phyloP scores from a whole-genome alignment of 306 rosid species.

The Crataegus laevigata region DNA sequence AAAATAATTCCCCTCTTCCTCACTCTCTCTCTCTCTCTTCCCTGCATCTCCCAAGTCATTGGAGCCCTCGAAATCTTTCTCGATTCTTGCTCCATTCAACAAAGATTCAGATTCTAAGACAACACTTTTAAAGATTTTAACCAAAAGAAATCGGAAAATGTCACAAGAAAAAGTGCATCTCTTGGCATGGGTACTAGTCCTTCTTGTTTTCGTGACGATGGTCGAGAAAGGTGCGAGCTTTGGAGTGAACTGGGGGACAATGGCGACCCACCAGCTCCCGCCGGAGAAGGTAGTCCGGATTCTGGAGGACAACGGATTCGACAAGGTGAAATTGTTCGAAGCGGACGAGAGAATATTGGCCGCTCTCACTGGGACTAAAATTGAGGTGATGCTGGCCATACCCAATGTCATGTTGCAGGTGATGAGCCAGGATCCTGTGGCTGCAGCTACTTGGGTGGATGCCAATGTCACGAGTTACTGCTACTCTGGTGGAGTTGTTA shows the following conservation, averaged over 20 bases:
- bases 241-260: conserved; percentile 97
- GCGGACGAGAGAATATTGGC: conserved; percentile 71
- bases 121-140: neutral
- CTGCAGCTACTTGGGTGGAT: conserved; percentile 83
- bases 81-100: conserved; percentile 29
- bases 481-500: conserved; percentile 71
- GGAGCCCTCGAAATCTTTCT: conserved; percentile 27
- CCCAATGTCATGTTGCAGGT: conserved; percentile 70
- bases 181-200: conserved; percentile 9
- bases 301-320: conserved; percentile 69
- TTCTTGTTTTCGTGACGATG: conserved; percentile 29
- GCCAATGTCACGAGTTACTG: conserved; percentile 69
- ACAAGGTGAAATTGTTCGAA: conserved; percentile 70
- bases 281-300: conserved; percentile 58
- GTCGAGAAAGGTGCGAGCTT: conserved; percentile 26
- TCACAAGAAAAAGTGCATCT: conserved; percentile 21
- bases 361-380: conserved; percentile 63
- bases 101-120: conserved; percentile 21
- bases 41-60: conserved; percentile 13
- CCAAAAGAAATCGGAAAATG: conserved; percentile 25
- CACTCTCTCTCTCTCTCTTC: conserved; percentile 5
- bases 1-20: conserved; percentile 17
- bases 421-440: conserved; percentile 45
- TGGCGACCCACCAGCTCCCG: conserved; percentile 67
- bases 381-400: conserved; percentile 82